Conservation (phyloP, 2,329 filamentous ascomycete genomes). For the Penicillium brasilianum region DNA sequence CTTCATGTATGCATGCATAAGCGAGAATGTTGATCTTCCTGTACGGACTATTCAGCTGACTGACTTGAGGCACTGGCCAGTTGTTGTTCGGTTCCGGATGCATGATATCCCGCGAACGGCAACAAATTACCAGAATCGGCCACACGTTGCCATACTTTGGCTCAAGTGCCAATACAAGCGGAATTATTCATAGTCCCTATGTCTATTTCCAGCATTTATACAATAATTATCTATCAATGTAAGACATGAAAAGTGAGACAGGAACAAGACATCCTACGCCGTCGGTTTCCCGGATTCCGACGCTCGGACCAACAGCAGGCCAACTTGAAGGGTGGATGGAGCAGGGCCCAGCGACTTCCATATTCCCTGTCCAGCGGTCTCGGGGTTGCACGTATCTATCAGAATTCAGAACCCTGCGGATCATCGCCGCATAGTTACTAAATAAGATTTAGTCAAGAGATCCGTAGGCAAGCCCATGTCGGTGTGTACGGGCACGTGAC, state of each 20-base stretch:
- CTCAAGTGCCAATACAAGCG: too few species aligned
- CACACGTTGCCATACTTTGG: too few species aligned
- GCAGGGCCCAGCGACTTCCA: too few species aligned
- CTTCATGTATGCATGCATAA: neutral
- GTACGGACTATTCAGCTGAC: slow-evolving; percentile 1
- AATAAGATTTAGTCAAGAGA: too few species aligned
- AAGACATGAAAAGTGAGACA: neutral
- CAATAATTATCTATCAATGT: too few species aligned
- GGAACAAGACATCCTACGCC: neutral
- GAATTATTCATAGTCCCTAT: neutral
- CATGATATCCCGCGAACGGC: neutral
- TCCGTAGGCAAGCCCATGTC: too few species aligned
- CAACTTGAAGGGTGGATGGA: neutral
- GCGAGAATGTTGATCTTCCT: slow-evolving; percentile 2
- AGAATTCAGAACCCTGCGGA: too few species aligned
- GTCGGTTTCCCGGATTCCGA: neutral
- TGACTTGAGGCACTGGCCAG: neutral
- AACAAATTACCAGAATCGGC: neutral
- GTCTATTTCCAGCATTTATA: neutral
- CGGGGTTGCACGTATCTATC: too few species aligned
- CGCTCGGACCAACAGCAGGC: neutral
- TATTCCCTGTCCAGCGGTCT: too few species aligned
- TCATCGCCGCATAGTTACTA: too few species aligned
- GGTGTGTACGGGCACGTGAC: too few species aligned
- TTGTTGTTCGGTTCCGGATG: neutral